Evolutionary conservation across 208 protist genomes (phyloP).

Genomic region (Entamoeba histolytica): DNA sequence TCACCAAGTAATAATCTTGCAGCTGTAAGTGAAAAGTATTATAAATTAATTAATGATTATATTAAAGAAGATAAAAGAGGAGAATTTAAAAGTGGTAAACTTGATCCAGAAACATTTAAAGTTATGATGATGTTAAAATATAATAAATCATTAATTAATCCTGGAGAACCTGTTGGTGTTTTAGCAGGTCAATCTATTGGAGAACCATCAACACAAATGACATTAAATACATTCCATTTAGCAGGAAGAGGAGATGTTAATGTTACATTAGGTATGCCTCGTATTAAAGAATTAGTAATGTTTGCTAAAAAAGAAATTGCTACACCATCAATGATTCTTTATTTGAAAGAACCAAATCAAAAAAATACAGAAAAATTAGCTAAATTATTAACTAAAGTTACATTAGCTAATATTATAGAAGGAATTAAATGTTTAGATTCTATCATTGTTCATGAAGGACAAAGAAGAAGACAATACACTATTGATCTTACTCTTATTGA

Average conservation of each 20-base stretch:
- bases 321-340: conserved; percentile 52
- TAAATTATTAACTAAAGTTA: neutral
- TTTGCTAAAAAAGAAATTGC: conserved; percentile 49
- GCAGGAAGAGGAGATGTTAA: conserved; percentile 90
- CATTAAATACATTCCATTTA: conserved; percentile 98
- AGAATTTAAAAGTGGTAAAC: neutral
- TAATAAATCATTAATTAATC: conserved; percentile 29
- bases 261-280: conserved; percentile 95
- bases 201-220: conserved; percentile 99
- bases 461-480: neutral
- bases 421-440: neutral
- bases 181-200: conserved; percentile 84
- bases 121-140: conserved; percentile 38
- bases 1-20: conserved; percentile 26
- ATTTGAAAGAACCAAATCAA: neutral
- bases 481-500: neutral
- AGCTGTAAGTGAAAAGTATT: conserved; percentile 27
- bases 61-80: neutral
- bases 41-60: conserved; percentile 26
- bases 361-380: neutral
- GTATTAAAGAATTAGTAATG: conserved; percentile 91
- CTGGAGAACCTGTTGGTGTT: conserved; percentile 80
- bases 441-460: neutral
- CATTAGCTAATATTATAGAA: neutral
- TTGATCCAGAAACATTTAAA: neutral